phyloP scores from a whole-genome alignment of 352 stramenopile genomes.

The Globisporangium carolinianum region DNA sequence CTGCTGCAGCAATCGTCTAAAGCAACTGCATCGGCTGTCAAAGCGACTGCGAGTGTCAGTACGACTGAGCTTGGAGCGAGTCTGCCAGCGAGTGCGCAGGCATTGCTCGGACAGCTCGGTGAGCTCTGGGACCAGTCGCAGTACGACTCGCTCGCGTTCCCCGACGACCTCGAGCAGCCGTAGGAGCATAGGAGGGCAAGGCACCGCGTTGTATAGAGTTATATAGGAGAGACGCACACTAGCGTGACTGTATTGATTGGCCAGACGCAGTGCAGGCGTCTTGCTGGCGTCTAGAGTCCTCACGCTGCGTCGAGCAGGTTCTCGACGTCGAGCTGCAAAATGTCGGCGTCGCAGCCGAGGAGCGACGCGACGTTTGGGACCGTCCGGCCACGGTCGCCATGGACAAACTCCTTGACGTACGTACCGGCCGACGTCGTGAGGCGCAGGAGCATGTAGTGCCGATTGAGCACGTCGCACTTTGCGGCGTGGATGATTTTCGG shows the following conservation, averaged over 20 bases:
- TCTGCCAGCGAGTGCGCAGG: constrained; percentile 20
- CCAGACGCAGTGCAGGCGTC: too few relatives aligned
- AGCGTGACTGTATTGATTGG: too few relatives aligned
- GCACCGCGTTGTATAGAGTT: too few relatives aligned
- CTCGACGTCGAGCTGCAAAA: constrained; percentile 97
- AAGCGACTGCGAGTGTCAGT: constrained; percentile 13
- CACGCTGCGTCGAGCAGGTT: constrained; percentile 71
- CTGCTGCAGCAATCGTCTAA: constrained; percentile 50
- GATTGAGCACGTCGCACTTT: constrained; percentile 88
- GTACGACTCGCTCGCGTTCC: constrained; percentile 70
- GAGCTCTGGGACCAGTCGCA: constrained; percentile 80
- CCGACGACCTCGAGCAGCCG: constrained; percentile 11
- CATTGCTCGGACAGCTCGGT: constrained; percentile 55
- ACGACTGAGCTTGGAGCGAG: constrained; percentile 5
- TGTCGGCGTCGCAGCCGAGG: constrained; percentile 90
- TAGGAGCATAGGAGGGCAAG: neutral
- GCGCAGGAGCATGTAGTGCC: constrained; percentile 95
- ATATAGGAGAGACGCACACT: neutral
- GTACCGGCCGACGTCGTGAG: constrained; percentile 94
- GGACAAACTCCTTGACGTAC: constrained; percentile 99
- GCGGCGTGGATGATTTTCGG: constrained; percentile 87
- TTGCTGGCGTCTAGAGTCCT: constrained; percentile 1
- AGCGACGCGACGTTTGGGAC: constrained; percentile 91
- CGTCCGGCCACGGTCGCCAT: constrained; percentile 97
- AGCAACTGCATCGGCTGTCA: constrained; percentile 24